Percentiles rank a stretch among this genome's conserved stretches.
These are phyloP conservation scores for Eimeria acervulina DNA, from an alignment of 169 alveolate genomes.

Conservation along the genomic window DNA sequence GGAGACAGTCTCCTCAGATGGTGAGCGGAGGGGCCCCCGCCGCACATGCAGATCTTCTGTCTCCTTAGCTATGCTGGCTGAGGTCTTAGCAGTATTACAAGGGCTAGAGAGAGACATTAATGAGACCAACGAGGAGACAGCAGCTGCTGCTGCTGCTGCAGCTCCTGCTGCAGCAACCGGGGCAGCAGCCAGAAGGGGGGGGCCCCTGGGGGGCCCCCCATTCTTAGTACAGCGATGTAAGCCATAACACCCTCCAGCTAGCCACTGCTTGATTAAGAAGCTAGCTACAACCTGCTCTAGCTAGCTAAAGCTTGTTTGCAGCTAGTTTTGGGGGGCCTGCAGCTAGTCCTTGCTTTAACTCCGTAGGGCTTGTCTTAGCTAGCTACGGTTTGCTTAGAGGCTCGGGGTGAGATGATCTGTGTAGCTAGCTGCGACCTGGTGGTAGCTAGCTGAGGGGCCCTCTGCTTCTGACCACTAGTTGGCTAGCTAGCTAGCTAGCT, in stretches of 20 bases:
- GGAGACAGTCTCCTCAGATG: constrained; percentile 38
- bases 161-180: neutral
- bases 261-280: neutral
- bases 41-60: neutral
- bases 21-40: constrained; percentile 23
- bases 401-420: too few relatives aligned
- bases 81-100: neutral
- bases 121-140: neutral
- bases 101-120: neutral
- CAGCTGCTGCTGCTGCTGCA: constrained; percentile 23
- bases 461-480: too few relatives aligned
- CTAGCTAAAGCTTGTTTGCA: too few relatives aligned
- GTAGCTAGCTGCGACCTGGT: too few relatives aligned
- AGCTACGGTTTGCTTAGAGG: too few relatives aligned
- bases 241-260: neutral
- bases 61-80: constrained; percentile 11
- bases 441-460: too few relatives aligned
- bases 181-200: neutral
- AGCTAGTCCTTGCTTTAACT: too few relatives aligned
- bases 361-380: too few relatives aligned
- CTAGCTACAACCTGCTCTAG: too few relatives aligned
- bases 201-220: constrained; percentile 1
- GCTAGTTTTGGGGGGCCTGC: too few relatives aligned
- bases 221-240: too few relatives aligned
- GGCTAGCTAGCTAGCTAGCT: too few relatives aligned